Base-by-base conservation (phyloP, 2,329 filamentous ascomycete genomes). In the Xylariaceae sp. region DNA sequence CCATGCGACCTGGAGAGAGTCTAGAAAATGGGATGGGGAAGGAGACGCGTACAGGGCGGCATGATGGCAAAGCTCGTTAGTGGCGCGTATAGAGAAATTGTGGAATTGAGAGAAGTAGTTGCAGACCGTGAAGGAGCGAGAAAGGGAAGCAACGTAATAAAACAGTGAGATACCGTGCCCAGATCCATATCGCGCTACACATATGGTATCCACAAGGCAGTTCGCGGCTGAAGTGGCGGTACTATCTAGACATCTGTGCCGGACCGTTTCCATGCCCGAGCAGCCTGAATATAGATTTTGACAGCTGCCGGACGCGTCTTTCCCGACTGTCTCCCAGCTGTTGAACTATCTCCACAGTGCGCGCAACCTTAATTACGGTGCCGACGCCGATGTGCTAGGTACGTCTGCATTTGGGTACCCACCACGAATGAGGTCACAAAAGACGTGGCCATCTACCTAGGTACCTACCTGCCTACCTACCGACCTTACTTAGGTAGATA, bases 31-130 rank as follows among this genome's bases (percentile, higher is more conserved):
- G 39, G 32, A 35, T 35, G n/a, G 12, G 6, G n/a, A 6, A 31
- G 31, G 40, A 45, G 44, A 51, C 55, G 55, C 61, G 51, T 62
- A 63, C 61, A 56, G 4, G 61, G 61, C n/a, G 61, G 61, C 61
- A 63, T 63, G 46, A 37, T 51, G 41, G 50, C 6, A 37, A 30
- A 41, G 27, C 30, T 40, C 35, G 39, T 31, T 19, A 48, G 12
- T 19, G 52, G 52, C 54, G 51, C 49, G 57, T 54, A 53, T 43
- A 30, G 30, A 0, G 7, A 47, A 26, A 41, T 39, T 41, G 54
- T 29, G 45, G 9, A 49, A 43, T 39, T 39, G 19, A n/a, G 26
- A 47, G 51, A 29, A 35, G 42, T 31, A 29, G 11, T 3, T 12
- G n/a, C 12, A 7, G 39, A 37, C 19, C 19, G 19, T 34, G 37